phyloP scores from a whole-genome alignment of 768 basidiomycete species.

The Xerocomellus chrysenteron region DNA sequence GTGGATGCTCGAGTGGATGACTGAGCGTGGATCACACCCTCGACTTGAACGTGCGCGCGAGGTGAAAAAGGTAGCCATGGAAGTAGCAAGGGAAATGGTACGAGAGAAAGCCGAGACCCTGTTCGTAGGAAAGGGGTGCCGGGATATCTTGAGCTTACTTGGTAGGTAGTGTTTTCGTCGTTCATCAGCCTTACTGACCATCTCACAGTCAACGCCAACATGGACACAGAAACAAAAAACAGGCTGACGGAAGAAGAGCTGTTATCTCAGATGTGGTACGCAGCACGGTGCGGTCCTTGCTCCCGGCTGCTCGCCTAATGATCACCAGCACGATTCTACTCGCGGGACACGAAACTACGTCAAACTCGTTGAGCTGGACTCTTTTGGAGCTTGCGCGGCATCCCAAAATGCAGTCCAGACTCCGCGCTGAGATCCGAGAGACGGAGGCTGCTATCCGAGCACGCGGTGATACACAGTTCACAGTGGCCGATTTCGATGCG shows the following conservation, averaged over 20 bases:
- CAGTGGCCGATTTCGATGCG: constrained; percentile 43
- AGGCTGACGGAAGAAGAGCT: constrained; percentile 17
- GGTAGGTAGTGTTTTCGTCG: constrained; percentile 26
- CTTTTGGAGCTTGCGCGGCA: constrained; percentile 59
- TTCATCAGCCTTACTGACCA: not conserved
- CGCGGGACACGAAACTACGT: constrained; percentile 60
- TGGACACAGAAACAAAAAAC: constrained; percentile 22
- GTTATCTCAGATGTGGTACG: constrained; percentile 20
- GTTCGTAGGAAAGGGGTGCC: constrained; percentile 7
- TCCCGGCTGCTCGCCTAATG: not conserved
- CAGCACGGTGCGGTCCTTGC: not conserved
- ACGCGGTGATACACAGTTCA: constrained; percentile 5
- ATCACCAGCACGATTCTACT: constrained; percentile 43
- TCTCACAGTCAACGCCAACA: constrained; percentile 27
- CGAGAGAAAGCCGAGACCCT: constrained; percentile 11
- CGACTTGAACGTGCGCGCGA: constrained; percentile 15
- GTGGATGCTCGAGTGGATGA: constrained; percentile 32
- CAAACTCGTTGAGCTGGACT: constrained; percentile 57
- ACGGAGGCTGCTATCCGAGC: not conserved
- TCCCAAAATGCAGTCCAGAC: constrained; percentile 55
- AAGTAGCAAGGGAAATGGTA: constrained; percentile 12
- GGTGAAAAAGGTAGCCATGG: constrained; percentile 1
- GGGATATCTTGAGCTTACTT: constrained; percentile 34
- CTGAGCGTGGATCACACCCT: constrained; percentile 23
- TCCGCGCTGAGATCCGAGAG: constrained; percentile 40